A percentile compares a stretch with the other conserved stretches of the same genome.
Conservation (phyloP, 179 eudicot species). For the Drosera spatulata region DNA sequence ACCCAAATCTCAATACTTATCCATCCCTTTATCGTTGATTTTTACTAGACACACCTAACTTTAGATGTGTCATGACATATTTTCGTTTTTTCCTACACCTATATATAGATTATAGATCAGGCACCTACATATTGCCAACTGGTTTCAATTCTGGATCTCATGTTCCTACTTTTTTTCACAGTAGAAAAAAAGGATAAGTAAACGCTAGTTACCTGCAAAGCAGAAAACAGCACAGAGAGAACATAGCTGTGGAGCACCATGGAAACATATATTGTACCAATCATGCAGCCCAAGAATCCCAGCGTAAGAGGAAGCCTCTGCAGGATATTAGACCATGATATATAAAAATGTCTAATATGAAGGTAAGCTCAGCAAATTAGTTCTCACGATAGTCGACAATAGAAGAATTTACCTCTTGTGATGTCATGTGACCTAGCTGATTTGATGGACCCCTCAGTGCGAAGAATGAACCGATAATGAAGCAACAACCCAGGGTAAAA, state of each 20-base stretch:
- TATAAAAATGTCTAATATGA: background rate
- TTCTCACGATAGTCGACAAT: background rate
- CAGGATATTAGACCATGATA: constrained; percentile 1
- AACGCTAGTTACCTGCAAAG: constrained; percentile 60
- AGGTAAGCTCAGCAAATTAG: background rate
- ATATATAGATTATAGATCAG: too few relatives aligned
- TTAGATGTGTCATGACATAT: too few relatives aligned
- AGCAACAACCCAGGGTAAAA: constrained; percentile 82
- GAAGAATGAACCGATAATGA: constrained; percentile 88
- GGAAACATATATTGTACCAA: constrained; percentile 90
- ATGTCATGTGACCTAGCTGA: constrained; percentile 86
- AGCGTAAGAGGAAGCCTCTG: constrained; percentile 96
- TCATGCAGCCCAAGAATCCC: constrained; percentile 82
- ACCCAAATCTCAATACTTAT: too few relatives aligned
- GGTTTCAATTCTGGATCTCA: too few relatives aligned
- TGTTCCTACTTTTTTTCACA: too few relatives aligned
- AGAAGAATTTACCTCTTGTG: constrained; percentile 58
- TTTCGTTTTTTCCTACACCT: too few relatives aligned
- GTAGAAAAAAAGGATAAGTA: background rate
- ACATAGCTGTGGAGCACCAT: constrained; percentile 98
- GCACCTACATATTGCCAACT: too few relatives aligned
- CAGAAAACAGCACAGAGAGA: constrained; percentile 81
- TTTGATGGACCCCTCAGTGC: constrained; percentile 84
- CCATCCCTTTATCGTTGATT: too few relatives aligned
- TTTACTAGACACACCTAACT: too few relatives aligned